Evolutionary conservation across 192 early-diverging fungal genomes (phyloP).

Genomic region (Backusella morwellensis): DNA sequence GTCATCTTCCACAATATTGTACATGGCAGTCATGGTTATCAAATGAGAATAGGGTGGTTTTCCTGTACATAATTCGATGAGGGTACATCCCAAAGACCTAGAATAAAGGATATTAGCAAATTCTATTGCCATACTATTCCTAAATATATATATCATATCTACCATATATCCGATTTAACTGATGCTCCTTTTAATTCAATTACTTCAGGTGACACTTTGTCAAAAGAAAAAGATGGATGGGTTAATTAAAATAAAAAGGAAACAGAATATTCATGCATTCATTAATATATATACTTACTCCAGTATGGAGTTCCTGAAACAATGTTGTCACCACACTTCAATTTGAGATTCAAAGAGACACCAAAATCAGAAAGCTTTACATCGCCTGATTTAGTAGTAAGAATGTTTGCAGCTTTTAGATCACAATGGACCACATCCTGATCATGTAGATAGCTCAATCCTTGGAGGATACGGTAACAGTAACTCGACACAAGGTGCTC

Average conservation of each 20-base stretch:
- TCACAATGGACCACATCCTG: slow-evolving; percentile 91
- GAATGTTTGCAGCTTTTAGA: slow-evolving; percentile 93
- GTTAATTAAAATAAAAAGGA: background rate
- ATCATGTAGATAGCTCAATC: slow-evolving; percentile 85
- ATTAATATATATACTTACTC: slow-evolving; percentile 46
- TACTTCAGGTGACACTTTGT: slow-evolving; percentile 77
- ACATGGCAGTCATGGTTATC: slow-evolving; percentile 86
- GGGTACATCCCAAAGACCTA: slow-evolving; percentile 88
- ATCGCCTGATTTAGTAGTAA: slow-evolving; percentile 91
- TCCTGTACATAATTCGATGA: slow-evolving; percentile 91
- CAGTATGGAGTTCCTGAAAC: slow-evolving; percentile 86
- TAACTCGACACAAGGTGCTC: slow-evolving; percentile 87
- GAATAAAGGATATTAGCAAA: background rate
- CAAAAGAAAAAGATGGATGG: background rate
- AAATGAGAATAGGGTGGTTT: slow-evolving; percentile 89
- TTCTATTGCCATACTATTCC: background rate
- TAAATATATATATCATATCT: background rate
- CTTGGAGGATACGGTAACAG: slow-evolving; percentile 83
- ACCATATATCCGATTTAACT: slow-evolving; percentile 94
- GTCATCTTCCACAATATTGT: slow-evolving; percentile 92
- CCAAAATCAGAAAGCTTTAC: slow-evolving; percentile 98
- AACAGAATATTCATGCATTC: background rate
- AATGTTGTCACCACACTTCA: slow-evolving; percentile 50
- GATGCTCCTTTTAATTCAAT: slow-evolving; percentile 92
- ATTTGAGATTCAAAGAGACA: slow-evolving; percentile 83